Percentiles rank a stretch among this genome's conserved stretches.
Conservation (phyloP, 73 alveolate genomes). For the Paramecium caudatum region DNA sequence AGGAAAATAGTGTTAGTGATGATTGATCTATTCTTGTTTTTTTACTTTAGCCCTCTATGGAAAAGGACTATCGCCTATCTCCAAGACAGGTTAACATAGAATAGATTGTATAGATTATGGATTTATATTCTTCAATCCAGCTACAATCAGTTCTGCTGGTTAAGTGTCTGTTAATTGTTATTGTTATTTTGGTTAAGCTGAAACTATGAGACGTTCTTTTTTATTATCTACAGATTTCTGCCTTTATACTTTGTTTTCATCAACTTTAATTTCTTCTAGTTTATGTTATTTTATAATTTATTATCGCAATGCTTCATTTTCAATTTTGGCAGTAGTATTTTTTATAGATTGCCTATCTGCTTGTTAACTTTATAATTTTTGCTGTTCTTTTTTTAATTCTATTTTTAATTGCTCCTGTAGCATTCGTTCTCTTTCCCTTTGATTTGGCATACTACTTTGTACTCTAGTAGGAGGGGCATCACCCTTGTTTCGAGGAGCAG, state of each 20-base stretch:
- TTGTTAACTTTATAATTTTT: not conserved
- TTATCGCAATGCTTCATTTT: slow-evolving; percentile 18
- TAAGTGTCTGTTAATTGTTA: not conserved
- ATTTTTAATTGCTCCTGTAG: slow-evolving; percentile 26
- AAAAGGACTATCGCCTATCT: slow-evolving; percentile 55
- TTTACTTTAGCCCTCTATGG: slow-evolving; percentile 51
- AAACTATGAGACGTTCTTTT: slow-evolving; percentile 28
- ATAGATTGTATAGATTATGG: slow-evolving; percentile 58
- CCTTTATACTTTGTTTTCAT: not conserved
- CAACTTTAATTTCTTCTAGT: not conserved
- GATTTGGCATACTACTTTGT: slow-evolving; percentile 15
- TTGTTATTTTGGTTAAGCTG: slow-evolving; percentile 61
- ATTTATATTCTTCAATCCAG: slow-evolving; percentile 62
- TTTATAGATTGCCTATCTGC: slow-evolving; percentile 13
- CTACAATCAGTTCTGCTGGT: slow-evolving; percentile 30
- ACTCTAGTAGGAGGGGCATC: not conserved
- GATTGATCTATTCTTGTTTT: not conserved
- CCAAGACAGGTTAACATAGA: slow-evolving; percentile 52
- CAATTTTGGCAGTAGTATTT: not conserved
- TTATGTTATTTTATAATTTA: slow-evolving; percentile 22
- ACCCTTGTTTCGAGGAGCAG: slow-evolving; percentile 22
- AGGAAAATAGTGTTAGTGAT: slow-evolving; percentile 60
- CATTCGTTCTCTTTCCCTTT: slow-evolving; percentile 31
- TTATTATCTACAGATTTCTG: not conserved
- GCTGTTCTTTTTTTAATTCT: slow-evolving; percentile 40